Evolutionary conservation across 441 rosid genomes (phyloP).

Genomic region (Pelargonium citronellum): DNA sequence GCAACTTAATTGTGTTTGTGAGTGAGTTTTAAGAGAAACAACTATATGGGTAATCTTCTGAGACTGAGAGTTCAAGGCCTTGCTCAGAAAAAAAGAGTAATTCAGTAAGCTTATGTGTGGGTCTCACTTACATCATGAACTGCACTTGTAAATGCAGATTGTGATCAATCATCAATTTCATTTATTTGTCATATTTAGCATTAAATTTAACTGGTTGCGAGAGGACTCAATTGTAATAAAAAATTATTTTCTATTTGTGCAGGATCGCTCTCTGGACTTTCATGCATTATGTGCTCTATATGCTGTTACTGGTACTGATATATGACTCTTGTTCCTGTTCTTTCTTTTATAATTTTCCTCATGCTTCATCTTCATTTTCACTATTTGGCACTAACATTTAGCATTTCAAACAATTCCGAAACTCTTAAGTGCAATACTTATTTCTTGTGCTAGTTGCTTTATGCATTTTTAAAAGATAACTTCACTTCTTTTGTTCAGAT

Average conservation of each 20-base stretch:
- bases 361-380: not conserved
- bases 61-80: too few species aligned
- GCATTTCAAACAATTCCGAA: not conserved
- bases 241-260: conserved; percentile 20
- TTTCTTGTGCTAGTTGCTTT: not conserved
- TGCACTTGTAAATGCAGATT: not conserved
- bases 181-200: not conserved
- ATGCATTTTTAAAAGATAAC: not conserved
- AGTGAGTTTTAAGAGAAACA: not conserved
- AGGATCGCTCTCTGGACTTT: conserved; percentile 98
- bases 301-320: conserved; percentile 83
- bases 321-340: not conserved
- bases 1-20: not conserved
- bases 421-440: too few species aligned
- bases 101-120: not conserved
- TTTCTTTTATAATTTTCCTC: not conserved
- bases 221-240: too few species aligned
- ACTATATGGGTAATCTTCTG: too few species aligned
- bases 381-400: not conserved
- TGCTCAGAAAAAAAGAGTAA: not conserved
- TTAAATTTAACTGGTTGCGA: too few species aligned
- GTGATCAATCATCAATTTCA: not conserved
- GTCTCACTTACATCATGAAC: not conserved
- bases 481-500: conserved; percentile 41
- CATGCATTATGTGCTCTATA: conserved; percentile 75